Percentiles rank a stretch among this genome's conserved stretches.
Evolutionary conservation across 805 yeast genomes (phyloP).

Genomic region (Suhomyces prunicola): DNA sequence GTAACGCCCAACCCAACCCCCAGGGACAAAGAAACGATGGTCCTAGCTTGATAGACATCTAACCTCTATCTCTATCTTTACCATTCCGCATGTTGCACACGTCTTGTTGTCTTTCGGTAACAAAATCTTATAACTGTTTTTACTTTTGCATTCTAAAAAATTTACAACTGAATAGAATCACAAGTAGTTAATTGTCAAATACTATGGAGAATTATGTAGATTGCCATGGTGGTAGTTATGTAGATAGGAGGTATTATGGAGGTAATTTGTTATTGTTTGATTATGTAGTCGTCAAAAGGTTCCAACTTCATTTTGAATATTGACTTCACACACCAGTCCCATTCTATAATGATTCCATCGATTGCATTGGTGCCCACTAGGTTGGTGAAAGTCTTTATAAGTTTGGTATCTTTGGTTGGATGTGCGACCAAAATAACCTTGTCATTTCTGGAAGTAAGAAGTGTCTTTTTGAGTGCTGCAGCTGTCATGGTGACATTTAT

Average conservation of each 20-base stretch:
- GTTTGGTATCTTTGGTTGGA: slow-evolving; percentile 35
- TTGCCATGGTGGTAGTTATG: not conserved
- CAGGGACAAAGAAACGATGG: slow-evolving; percentile 34
- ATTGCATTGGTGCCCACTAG: slow-evolving; percentile 11
- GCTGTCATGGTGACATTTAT: slow-evolving; percentile 14
- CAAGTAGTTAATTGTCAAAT: no score
- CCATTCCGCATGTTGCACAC: not conserved
- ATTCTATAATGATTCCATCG: slow-evolving; percentile 44
- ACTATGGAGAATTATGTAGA: not conserved
- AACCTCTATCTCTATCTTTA: not conserved
- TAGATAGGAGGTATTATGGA: no score
- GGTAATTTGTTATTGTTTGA: slow-evolving; percentile 8
- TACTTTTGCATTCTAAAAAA: not conserved
- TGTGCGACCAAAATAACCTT: slow-evolving; percentile 27
- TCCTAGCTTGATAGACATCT: slow-evolving; percentile 48
- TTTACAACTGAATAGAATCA: not conserved
- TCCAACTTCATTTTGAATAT: slow-evolving; percentile 47
- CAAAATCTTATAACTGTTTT: not conserved
- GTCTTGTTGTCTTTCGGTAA: not conserved
- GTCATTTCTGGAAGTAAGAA: slow-evolving; percentile 5
- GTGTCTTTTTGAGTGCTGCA: slow-evolving; percentile 10
- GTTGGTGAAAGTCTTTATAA: slow-evolving; percentile 20
- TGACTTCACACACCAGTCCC: slow-evolving; percentile 63
- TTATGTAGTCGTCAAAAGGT: slow-evolving; percentile 16
- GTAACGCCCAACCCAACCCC: slow-evolving; percentile 55